phyloP scores from a whole-genome alignment of 441 rosid genomes.

The Aleurites moluccanus region DNA sequence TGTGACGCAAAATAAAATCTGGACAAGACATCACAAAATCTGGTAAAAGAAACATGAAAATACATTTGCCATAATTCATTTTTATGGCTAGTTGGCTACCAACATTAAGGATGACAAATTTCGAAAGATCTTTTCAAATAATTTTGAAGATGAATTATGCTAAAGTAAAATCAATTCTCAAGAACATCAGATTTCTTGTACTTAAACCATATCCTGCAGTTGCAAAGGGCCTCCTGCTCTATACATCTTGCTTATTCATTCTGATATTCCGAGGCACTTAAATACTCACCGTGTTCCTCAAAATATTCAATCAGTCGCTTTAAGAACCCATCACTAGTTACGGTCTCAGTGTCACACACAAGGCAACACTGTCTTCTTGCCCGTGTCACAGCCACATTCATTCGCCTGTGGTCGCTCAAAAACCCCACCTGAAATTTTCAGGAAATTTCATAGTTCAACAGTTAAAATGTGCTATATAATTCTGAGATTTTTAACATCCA shows the following conservation, averaged over 20 bases:
- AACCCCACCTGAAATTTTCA: constrained; percentile 66
- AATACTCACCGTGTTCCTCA: constrained; percentile 93
- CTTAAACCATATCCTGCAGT: background rate
- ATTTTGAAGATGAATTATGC: background rate
- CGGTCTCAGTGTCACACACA: constrained; percentile 89
- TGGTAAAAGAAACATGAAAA: constrained; percentile 1
- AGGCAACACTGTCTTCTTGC: constrained; percentile 92
- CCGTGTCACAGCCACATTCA: constrained; percentile 97
- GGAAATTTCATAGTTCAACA: constrained; percentile 1
- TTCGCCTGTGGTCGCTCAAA: constrained; percentile 75
- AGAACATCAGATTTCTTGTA: background rate
- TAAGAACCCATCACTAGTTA: constrained; percentile 66
- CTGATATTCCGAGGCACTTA: constrained; percentile 80
- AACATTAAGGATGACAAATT: background rate
- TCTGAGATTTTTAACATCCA: constrained; percentile 1
- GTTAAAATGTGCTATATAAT: background rate
- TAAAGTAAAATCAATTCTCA: background rate
- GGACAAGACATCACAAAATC: background rate
- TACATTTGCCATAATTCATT: background rate
- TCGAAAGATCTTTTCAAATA: background rate
- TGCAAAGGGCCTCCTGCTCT: background rate
- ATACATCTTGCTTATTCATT: constrained; percentile 26
- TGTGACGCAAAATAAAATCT: constrained; percentile 5
- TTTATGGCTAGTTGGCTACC: background rate
- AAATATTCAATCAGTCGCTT: constrained; percentile 81